phyloP scores from a whole-genome alignment of 805 yeast genomes.

The Monosporozyma aquatica region DNA sequence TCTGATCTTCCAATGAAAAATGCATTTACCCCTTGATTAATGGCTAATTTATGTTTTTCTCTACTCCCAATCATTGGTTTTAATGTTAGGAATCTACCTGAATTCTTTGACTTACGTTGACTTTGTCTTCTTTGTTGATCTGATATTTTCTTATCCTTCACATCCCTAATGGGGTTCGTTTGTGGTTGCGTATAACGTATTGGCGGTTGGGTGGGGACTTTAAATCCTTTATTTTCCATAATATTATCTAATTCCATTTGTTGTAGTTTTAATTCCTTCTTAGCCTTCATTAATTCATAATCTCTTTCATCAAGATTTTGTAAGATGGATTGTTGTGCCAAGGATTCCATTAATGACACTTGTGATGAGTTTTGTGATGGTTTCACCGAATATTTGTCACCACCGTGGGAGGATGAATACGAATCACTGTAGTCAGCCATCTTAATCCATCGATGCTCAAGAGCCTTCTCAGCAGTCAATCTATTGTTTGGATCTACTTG shows the following conservation, averaged over 20 bases:
- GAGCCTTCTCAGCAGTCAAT: slow-evolving; percentile 66
- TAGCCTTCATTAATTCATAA: slow-evolving; percentile 21
- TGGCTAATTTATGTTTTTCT: slow-evolving; percentile 38
- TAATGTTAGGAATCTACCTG: slow-evolving; percentile 56
- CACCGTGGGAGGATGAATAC: background rate
- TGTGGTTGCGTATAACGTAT: slow-evolving; percentile 24
- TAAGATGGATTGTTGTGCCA: slow-evolving; percentile 52
- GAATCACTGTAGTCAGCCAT: slow-evolving; percentile 7
- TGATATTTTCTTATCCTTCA: slow-evolving; percentile 4
- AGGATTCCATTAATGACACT: slow-evolving; percentile 60
- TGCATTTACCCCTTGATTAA: slow-evolving; percentile 60
- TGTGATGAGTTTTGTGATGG: slow-evolving; percentile 6
- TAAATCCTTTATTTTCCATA: slow-evolving; percentile 17
- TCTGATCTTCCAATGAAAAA: slow-evolving; percentile 68
- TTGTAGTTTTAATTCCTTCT: slow-evolving; percentile 5
- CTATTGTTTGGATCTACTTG: slow-evolving; percentile 70
- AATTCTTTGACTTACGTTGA: slow-evolving; percentile 9
- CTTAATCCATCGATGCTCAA: slow-evolving; percentile 74
- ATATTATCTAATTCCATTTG: slow-evolving; percentile 11
- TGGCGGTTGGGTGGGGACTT: slow-evolving; percentile 23
- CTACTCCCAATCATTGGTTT: slow-evolving; percentile 42
- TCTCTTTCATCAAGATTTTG: slow-evolving; percentile 31
- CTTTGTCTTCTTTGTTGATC: background rate
- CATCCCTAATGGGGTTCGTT: background rate
- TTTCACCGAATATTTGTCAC: background rate